Evolutionary conservation across 1,139 yeast genomes (phyloP).

Genomic region (Candida sojae): DNA sequence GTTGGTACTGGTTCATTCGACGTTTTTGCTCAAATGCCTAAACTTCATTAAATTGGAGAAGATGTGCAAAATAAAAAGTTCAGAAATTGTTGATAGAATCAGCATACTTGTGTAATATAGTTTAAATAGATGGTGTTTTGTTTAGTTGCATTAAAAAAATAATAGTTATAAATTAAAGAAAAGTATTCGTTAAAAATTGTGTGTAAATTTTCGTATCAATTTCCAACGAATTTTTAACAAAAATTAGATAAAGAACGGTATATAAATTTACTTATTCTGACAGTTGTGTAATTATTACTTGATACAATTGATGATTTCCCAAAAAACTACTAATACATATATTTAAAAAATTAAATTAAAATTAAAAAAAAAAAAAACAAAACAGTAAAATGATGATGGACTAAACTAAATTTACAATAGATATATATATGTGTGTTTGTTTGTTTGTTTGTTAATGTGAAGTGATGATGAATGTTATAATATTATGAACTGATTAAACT

Average conservation of each 20-base stretch:
- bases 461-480: too few relatives aligned
- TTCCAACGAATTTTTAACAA: too few relatives aligned
- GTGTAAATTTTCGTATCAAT: not conserved
- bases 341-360: not conserved
- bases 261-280: too few relatives aligned
- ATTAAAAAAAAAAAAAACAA: not conserved
- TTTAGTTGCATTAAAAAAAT: not conserved
- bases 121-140: not conserved
- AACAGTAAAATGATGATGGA: not conserved
- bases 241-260: too few relatives aligned
- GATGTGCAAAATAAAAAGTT: not conserved
- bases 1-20: constrained; percentile 98
- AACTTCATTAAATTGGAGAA: constrained; percentile 4
- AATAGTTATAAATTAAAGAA: not conserved
- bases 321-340: constrained; percentile 2
- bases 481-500: not conserved
- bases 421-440: not conserved
- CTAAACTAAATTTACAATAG: constrained; percentile 2
- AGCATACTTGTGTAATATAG: constrained; percentile 1
- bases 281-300: too few relatives aligned
- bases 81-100: too few relatives aligned
- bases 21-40: constrained; percentile 63
- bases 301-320: too few relatives aligned
- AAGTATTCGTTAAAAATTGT: not conserved
- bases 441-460: not conserved